A percentile compares a stretch with the other conserved stretches of the same genome.
These are phyloP conservation scores for Fragilaria radians DNA, from an alignment of 108 stramenopile species.

Conservation along the genomic window DNA sequence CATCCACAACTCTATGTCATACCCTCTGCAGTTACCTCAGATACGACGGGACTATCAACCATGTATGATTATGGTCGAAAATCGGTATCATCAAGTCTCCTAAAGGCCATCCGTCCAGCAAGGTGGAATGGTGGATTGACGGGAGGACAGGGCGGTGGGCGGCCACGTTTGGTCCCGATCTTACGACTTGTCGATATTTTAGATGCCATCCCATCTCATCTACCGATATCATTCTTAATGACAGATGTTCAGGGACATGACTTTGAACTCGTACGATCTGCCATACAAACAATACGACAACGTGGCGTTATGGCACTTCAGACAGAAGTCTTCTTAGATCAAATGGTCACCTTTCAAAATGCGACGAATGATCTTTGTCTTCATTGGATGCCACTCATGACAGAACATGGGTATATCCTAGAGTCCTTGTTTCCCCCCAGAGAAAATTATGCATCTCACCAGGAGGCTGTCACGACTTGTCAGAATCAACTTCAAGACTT, in stretches of 20 bases:
- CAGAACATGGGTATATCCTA: slow-evolving; percentile 4
- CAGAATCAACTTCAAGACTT: not conserved
- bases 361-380: slow-evolving; percentile 13
- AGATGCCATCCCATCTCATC: slow-evolving; percentile 1
- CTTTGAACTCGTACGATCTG: slow-evolving; percentile 3
- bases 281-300: not conserved
- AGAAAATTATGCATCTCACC: not conserved
- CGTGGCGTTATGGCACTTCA: not conserved
- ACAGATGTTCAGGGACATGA: slow-evolving; percentile 20
- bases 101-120: not conserved
- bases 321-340: slow-evolving; percentile 12
- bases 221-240: slow-evolving; percentile 2
- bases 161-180: slow-evolving; percentile 3
- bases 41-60: slow-evolving; percentile 3
- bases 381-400: slow-evolving; percentile 18
- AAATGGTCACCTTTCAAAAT: slow-evolving; percentile 2
- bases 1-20: slow-evolving; percentile 13
- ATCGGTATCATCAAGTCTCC: slow-evolving; percentile 3
- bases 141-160: slow-evolving; percentile 6
- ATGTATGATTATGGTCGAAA: not conserved
- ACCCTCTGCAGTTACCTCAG: slow-evolving; percentile 1
- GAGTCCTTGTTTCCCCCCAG: not conserved
- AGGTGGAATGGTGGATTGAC: too few species aligned
- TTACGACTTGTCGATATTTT: slow-evolving; percentile 6
- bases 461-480: not conserved